These are phyloP conservation scores for Thielaviopsis populi DNA, from an alignment of 2,329 filamentous ascomycete species.

Conservation along the genomic window DNA sequence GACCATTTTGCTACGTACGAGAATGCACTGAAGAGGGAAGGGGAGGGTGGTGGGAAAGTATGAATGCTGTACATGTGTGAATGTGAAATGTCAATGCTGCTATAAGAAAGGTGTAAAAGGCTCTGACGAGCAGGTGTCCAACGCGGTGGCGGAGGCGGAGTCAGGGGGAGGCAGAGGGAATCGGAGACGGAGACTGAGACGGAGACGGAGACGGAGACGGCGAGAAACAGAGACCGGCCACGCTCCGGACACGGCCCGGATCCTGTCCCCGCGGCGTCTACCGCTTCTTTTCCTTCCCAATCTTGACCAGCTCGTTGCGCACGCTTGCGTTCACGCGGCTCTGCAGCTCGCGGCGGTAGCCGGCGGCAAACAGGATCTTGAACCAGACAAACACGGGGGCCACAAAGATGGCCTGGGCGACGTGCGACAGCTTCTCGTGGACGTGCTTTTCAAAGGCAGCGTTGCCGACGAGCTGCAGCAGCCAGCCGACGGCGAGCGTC, in stretches of 20 bases:
- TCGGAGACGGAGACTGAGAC: neutral
- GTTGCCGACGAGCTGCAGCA: conserved; percentile 83
- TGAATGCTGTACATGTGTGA: neutral
- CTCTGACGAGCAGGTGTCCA: neutral
- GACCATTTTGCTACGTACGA: neutral
- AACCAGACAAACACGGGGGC: conserved; percentile 97
- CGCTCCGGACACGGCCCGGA: neutral
- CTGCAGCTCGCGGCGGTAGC: conserved; percentile 80
- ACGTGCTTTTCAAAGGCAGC: conserved; percentile 67
- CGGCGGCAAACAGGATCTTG: conserved; percentile 76
- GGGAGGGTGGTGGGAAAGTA: too few species aligned
- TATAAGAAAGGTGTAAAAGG: neutral
- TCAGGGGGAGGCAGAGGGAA: too few species aligned
- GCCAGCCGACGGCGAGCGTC: conserved; percentile 62
- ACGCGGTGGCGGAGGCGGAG: too few species aligned
- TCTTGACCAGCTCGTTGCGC: conserved; percentile 59
- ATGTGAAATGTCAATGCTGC: conserved; percentile 5
- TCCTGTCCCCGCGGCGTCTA: conserved; percentile 21
- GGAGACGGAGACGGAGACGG: neutral
- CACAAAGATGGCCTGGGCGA: conserved; percentile 80
- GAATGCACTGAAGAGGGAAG: neutral
- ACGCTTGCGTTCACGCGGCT: conserved; percentile 64
- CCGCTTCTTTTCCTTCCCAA: conserved; percentile 42
- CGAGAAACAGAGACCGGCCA: neutral
- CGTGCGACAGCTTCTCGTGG: conserved; percentile 51